Evolutionary conservation across 768 basidiomycete genomes (phyloP).

Genomic region (Leccinum olivaceopallidum): DNA sequence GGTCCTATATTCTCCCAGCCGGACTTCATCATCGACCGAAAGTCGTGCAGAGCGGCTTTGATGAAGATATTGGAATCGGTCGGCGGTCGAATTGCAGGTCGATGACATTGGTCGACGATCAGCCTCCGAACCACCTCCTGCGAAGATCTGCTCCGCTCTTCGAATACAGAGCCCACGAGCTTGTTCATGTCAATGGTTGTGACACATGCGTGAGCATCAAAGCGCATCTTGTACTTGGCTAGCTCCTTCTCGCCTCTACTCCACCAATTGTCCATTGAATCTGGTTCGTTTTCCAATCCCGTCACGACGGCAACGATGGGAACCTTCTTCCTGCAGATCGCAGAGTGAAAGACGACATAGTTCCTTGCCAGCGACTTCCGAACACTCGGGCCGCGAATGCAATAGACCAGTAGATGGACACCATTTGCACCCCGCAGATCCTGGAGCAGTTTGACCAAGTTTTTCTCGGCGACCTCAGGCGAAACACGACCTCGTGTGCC

Average conservation of each 20-base stretch:
- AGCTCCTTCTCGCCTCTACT: conserved; percentile 32
- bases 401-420: conserved; percentile 34
- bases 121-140: conserved; percentile 22
- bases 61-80: conserved; percentile 23
- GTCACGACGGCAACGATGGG: conserved; percentile 35
- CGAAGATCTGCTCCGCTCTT: conserved; percentile 22
- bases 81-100: conserved; percentile 14
- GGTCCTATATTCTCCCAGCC: conserved; percentile 26
- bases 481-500: conserved; percentile 27
- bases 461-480: conserved; percentile 27
- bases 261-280: conserved; percentile 42
- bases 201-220: conserved; percentile 43
- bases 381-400: conserved; percentile 32
- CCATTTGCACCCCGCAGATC: conserved; percentile 31
- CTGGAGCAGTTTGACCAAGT: conserved; percentile 31
- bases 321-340: conserved; percentile 32
- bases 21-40: conserved; percentile 28
- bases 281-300: conserved; percentile 34
- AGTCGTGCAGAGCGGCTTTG: conserved; percentile 28
- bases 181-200: conserved; percentile 33
- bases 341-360: conserved; percentile 34
- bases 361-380: conserved; percentile 29
- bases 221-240: conserved; percentile 35
- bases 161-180: conserved; percentile 16
- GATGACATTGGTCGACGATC: conserved; percentile 22